phyloP scores from a whole-genome alignment of 768 basidiomycete genomes.

The Auriscalpium microsporum region DNA sequence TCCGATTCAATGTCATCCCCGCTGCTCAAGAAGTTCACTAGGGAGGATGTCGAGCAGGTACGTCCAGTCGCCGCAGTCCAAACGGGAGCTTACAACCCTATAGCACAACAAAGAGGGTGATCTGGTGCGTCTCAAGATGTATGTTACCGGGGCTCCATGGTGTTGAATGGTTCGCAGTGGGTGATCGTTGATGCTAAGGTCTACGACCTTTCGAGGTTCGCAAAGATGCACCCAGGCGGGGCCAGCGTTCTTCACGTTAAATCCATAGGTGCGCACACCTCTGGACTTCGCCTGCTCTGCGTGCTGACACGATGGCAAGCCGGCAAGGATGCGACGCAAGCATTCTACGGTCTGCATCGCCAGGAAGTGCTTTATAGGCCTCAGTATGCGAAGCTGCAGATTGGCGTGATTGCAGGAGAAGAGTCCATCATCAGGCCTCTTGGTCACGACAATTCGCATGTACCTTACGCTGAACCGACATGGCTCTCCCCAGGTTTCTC shows the following conservation, averaged over 20 bases:
- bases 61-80: constrained; percentile 8
- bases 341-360: constrained; percentile 81
- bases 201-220: constrained; percentile 76
- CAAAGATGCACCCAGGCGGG: constrained; percentile 81
- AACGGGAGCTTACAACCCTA: background rate
- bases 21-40: constrained; percentile 29
- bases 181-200: constrained; percentile 75
- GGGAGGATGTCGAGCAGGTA: constrained; percentile 65
- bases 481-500: constrained; percentile 66
- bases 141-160: background rate
- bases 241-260: constrained; percentile 60
- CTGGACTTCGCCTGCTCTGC: background rate
- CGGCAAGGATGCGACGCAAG: constrained; percentile 67
- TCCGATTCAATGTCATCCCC: constrained; percentile 7
- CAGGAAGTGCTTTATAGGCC: constrained; percentile 71
- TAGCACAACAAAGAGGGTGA: constrained; percentile 87
- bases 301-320: constrained; percentile 28
- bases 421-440: constrained; percentile 45
- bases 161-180: constrained; percentile 42
- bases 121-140: constrained; percentile 39
- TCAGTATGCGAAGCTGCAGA: constrained; percentile 62
- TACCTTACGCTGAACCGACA: constrained; percentile 82
- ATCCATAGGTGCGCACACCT: constrained; percentile 41
- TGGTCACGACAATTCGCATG: constrained; percentile 58
- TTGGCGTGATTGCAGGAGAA: constrained; percentile 54